These are phyloP conservation scores for Kwoniella shandongensis DNA, from an alignment of 768 basidiomycete genomes.

Conservation along the genomic window DNA sequence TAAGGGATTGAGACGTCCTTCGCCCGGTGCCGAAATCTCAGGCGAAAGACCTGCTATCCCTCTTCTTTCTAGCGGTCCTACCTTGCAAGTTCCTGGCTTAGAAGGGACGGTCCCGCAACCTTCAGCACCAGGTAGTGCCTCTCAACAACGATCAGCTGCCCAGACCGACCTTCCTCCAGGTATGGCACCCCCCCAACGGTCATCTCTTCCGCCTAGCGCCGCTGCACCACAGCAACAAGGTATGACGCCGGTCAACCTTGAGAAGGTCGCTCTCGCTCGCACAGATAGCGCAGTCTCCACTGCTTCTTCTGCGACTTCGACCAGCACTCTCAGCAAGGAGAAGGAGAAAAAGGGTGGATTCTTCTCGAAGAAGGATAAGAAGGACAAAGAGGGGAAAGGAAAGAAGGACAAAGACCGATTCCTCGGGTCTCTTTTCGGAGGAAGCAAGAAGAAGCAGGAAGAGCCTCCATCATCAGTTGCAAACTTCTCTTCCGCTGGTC, in stretches of 20 bases:
- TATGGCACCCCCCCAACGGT: conserved; percentile 43
- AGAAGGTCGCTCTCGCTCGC: conserved; percentile 29
- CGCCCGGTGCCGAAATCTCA: conserved; percentile 21
- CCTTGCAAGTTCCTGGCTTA: conserved; percentile 20
- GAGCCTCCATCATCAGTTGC: conserved; percentile 38
- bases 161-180: conserved; percentile 38
- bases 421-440: conserved; percentile 86
- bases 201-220: conserved; percentile 31
- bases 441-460: conserved; percentile 84
- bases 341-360: conserved; percentile 46
- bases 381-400: conserved; percentile 43
- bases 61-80: conserved; percentile 18
- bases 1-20: conserved; percentile 23
- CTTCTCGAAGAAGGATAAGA: conserved; percentile 42
- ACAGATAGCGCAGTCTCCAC: conserved; percentile 25
- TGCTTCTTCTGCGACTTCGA: conserved; percentile 16
- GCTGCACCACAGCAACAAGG: conserved; percentile 31
- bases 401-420: conserved; percentile 67
- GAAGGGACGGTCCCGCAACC: conserved; percentile 12
- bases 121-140: conserved; percentile 13
- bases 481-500: conserved; percentile 58
- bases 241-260: conserved; percentile 22
- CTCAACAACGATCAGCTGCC: conserved; percentile 3
- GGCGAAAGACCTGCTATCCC: conserved; percentile 24
- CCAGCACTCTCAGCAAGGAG: conserved; percentile 10